Evolutionary conservation across 495 filamentous ascomycete genomes (phyloP).

Genomic region (Penicillium taxi): DNA sequence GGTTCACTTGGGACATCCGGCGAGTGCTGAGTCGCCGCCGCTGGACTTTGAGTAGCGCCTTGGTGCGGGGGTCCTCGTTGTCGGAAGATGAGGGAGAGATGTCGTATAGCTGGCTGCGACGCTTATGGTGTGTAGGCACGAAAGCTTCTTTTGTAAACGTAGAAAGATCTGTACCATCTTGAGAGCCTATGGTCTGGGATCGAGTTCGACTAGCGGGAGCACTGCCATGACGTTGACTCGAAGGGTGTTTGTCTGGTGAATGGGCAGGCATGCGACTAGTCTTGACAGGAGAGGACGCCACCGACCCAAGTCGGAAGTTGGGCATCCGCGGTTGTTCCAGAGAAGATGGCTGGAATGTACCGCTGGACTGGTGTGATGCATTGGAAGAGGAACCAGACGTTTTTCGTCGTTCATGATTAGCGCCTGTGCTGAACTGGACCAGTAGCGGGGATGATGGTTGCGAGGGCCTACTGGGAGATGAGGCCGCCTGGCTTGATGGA

Average conservation of each 20-base stretch:
- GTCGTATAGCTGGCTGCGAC: constrained; percentile 89
- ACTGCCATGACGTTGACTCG: constrained; percentile 38
- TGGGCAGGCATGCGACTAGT: constrained; percentile 48
- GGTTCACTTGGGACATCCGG: constrained; percentile 78
- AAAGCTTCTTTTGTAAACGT: constrained; percentile 55
- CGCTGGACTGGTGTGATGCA: constrained; percentile 67
- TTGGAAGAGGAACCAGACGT: constrained; percentile 84
- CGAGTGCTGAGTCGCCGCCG: constrained; percentile 84
- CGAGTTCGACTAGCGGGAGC: constrained; percentile 56
- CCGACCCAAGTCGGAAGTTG: constrained; percentile 52
- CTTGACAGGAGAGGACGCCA: constrained; percentile 73
- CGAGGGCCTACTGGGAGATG: constrained; percentile 78
- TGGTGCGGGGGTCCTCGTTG: constrained; percentile 87
- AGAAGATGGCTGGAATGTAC: constrained; percentile 63
- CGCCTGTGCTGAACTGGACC: constrained; percentile 83
- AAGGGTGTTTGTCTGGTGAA: constrained; percentile 44
- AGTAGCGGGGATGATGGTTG: constrained; percentile 92
- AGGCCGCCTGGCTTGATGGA: constrained; percentile 73
- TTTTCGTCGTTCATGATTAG: constrained; percentile 60
- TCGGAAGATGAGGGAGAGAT: constrained; percentile 97
- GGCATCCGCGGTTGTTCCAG: constrained; percentile 47
- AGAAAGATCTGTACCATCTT: constrained; percentile 68
- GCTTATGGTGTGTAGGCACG: constrained; percentile 70
- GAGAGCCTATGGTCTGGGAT: constrained; percentile 89
- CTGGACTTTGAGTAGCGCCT: constrained; percentile 88